Evolutionary conservation across 2,329 filamentous ascomycete genomes (phyloP).

Genomic region (Diplodia sapinea): DNA sequence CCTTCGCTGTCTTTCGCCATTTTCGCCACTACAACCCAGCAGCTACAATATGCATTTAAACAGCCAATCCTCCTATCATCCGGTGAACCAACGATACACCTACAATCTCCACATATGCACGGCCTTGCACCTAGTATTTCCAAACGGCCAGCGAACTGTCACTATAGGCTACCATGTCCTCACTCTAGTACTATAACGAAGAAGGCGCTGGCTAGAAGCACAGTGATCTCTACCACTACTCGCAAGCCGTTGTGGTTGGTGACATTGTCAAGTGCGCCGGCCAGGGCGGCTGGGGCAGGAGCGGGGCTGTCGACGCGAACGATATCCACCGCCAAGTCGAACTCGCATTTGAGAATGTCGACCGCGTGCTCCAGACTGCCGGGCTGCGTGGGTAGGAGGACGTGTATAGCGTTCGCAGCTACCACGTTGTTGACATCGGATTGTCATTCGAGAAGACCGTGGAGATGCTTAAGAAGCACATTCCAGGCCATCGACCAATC

Average conservation of each 20-base stretch:
- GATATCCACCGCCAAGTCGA: conserved; percentile 22
- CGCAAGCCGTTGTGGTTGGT: conserved; percentile 11
- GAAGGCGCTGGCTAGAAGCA: conserved; percentile 12
- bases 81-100: too few species aligned
- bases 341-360: conserved; percentile 30
- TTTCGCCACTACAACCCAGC: too few species aligned
- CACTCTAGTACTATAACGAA: conserved; percentile 21
- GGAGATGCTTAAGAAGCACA: conserved; percentile 56
- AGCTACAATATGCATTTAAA: too few species aligned
- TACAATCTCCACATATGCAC: too few species aligned
- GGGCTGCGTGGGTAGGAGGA: conserved; percentile 30
- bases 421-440: conserved; percentile 35
- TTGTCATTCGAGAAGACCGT: conserved; percentile 50
- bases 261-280: conserved; percentile 43
- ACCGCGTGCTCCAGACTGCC: conserved; percentile 11
- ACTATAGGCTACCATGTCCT: neutral
- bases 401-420: conserved; percentile 32
- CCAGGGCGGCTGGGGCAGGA: conserved; percentile 30
- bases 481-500: conserved; percentile 60
- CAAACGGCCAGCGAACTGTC: too few species aligned
- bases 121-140: too few species aligned
- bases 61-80: too few species aligned
- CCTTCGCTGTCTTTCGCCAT: too few species aligned
- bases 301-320: conserved; percentile 11
- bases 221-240: conserved; percentile 17